Conservation (phyloP, 768 basidiomycete species). For the Daedalea quercina region DNA sequence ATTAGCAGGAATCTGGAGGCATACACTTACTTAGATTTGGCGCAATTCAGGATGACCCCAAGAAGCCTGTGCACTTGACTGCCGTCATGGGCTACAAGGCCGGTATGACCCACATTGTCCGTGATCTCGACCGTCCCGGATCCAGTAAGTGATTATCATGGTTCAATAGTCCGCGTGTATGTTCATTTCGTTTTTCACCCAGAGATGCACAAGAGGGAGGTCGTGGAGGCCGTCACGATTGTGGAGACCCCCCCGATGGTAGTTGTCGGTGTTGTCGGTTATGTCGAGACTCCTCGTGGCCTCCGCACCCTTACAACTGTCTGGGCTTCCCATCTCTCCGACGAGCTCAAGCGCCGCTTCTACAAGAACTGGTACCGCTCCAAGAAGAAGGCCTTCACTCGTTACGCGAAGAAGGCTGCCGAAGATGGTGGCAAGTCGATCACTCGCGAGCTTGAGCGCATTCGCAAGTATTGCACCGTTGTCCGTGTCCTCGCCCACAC, state of each 20-base stretch:
- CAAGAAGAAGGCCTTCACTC: conserved; percentile 99
- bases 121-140: conserved; percentile 98
- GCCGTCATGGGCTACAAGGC: conserved; percentile 99
- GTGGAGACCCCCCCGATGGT: conserved; percentile 97
- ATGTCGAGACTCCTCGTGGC: conserved; percentile 99
- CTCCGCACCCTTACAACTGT: conserved; percentile 98
- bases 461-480: conserved; percentile 99
- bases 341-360: conserved; percentile 97
- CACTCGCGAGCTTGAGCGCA: conserved; percentile 95
- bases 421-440: conserved; percentile 91
- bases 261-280: conserved; percentile 96
- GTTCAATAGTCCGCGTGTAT: neutral
- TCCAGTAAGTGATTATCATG: conserved; percentile 93
- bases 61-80: conserved; percentile 98
- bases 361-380: conserved; percentile 99
- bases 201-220: conserved; percentile 99
- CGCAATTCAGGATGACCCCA: conserved; percentile 87
- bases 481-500: conserved; percentile 99
- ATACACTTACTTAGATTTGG: neutral
- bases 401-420: conserved; percentile 98
- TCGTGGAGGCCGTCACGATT: conserved; percentile 95
- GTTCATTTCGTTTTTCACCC: conserved; percentile 3
- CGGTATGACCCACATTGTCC: conserved; percentile 99
- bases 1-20: neutral
- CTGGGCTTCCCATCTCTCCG: conserved; percentile 96